Base-by-base conservation (phyloP, 2,329 filamentous ascomycete genomes). In the Aplosporella prunicola region DNA sequence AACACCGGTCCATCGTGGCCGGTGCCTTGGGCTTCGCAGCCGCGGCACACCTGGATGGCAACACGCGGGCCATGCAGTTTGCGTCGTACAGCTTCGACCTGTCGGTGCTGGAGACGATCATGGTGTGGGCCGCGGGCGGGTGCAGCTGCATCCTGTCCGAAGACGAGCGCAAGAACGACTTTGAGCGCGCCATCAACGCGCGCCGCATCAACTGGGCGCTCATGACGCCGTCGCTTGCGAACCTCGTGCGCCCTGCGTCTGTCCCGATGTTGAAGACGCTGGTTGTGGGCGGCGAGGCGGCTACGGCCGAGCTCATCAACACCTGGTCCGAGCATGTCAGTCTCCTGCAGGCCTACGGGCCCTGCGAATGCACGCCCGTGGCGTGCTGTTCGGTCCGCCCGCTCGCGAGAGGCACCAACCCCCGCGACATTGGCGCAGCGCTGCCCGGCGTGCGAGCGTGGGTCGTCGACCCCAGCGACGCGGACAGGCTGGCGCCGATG, bases 91-190 rank as follows among this genome's bases (percentile, higher is more conserved):
- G 54, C n/a, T 60, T 60, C 31, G 57, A 60, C 39, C 54, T 58
- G 2, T 52, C 51, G 22, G 52, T 60, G 9, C 53, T 58, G 35
- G 56, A 53, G 0, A 60, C 58, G 51, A 46, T 60, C 2, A 56
- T 49, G 29, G 57, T 56, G 3, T 49, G 57, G 9, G 47, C 53
- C 1, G 45, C 51, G 18, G 57, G 57, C 1, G 56, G 46, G 5
- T 64, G 9, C 47, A 47, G 59, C 1, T 60, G 57, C 39, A 57
- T 55, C 3, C 55, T 53, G 5, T 56, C 61, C 11, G 67, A 71
- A 26, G 60, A 68, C 11, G 62, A 67, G 13, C 60, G 67, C 55
- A 7, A 56, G 55, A 14, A 13, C 23, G 23, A 27, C 11, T 14
- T 35, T 16, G 22, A 20, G 5, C 9, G 6, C 31, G 15, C 2